Conservation (phyloP, 148 eudicot species). For the Rhododendron simsii region DNA sequence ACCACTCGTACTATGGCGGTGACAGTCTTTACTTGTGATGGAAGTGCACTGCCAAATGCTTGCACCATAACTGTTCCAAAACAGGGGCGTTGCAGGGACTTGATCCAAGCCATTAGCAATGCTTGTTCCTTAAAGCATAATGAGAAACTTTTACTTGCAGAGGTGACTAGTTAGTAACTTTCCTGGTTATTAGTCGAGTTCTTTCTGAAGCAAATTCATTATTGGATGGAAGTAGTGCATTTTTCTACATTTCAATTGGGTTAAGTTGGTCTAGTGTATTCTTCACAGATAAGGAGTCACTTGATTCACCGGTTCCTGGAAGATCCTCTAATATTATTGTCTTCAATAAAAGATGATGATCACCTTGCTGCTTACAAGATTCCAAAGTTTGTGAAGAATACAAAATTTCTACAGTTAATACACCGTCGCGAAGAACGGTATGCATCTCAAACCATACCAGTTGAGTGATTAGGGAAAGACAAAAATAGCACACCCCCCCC, state of each 20-base stretch:
- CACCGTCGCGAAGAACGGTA: slow-evolving; percentile 90
- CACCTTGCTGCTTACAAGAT: slow-evolving; percentile 93
- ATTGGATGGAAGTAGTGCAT: slow-evolving; percentile 1
- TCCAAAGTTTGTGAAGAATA: slow-evolving; percentile 55
- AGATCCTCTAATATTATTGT: slow-evolving; percentile 72
- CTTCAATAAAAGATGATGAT: slow-evolving; percentile 83
- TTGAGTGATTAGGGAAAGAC: slow-evolving; percentile 1
- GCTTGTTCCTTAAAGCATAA: slow-evolving; percentile 70
- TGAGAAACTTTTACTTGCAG: slow-evolving; percentile 95
- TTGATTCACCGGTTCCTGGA: slow-evolving; percentile 79
- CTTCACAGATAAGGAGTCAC: slow-evolving; percentile 67
- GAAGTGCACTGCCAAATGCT: slow-evolving; percentile 69
- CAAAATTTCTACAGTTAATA: slow-evolving; percentile 71
- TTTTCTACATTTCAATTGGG: background rate
- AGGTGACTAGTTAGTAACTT: slow-evolving; percentile 42
- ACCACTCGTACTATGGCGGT: slow-evolving; percentile 76
- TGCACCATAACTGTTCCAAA: slow-evolving; percentile 85
- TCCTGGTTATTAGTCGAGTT: background rate
- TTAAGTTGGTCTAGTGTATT: slow-evolving; percentile 9
- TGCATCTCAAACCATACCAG: slow-evolving; percentile 19
- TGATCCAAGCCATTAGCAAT: slow-evolving; percentile 78
- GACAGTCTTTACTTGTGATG: slow-evolving; percentile 80
- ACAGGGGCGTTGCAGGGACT: slow-evolving; percentile 90
- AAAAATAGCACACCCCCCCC: background rate
- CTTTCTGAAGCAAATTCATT: background rate